Percentiles rank a stretch among this genome's conserved stretches.
Conservation (phyloP, 352 stramenopile species). For the Saprolegnia parasitica region DNA sequence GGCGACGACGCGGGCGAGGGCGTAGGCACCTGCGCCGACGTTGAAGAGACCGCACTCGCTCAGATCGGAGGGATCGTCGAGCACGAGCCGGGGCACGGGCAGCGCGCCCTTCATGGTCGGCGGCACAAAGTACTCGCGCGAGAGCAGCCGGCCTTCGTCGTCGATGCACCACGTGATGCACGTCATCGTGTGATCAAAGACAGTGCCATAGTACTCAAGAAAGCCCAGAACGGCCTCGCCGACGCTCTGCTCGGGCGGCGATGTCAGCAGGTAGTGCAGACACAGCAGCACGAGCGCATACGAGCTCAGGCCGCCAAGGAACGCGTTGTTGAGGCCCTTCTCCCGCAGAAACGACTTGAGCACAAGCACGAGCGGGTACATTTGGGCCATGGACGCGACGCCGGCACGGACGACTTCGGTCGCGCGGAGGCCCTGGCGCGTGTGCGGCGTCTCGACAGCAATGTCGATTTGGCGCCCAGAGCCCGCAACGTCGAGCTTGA, state of each 20-base stretch:
- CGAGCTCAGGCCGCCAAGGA: constrained; percentile 83
- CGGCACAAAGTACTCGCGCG: constrained; percentile 68
- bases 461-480: constrained; percentile 79
- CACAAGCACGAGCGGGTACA: constrained; percentile 80
- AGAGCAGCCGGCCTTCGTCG: constrained; percentile 39
- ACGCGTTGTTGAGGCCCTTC: constrained; percentile 86
- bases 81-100: constrained; percentile 73
- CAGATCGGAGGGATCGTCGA: constrained; percentile 75
- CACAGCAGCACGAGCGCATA: constrained; percentile 84
- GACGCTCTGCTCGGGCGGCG: constrained; percentile 33
- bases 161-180: constrained; percentile 52
- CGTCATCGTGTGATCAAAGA: constrained; percentile 71
- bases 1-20: constrained; percentile 66
- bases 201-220: constrained; percentile 85
- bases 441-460: constrained; percentile 85
- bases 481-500: constrained; percentile 65
- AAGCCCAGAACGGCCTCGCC: constrained; percentile 82
- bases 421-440: constrained; percentile 66
- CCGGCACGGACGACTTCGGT: constrained; percentile 79
- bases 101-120: constrained; percentile 39
- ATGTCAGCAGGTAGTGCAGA: constrained; percentile 63
- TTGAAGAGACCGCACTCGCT: constrained; percentile 64
- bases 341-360: constrained; percentile 83
- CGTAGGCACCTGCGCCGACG: constrained; percentile 65
- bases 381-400: constrained; percentile 50